These are phyloP conservation scores for Xanthoconium separans DNA, from an alignment of 1,284 basidiomycete species.

Conservation along the genomic window DNA sequence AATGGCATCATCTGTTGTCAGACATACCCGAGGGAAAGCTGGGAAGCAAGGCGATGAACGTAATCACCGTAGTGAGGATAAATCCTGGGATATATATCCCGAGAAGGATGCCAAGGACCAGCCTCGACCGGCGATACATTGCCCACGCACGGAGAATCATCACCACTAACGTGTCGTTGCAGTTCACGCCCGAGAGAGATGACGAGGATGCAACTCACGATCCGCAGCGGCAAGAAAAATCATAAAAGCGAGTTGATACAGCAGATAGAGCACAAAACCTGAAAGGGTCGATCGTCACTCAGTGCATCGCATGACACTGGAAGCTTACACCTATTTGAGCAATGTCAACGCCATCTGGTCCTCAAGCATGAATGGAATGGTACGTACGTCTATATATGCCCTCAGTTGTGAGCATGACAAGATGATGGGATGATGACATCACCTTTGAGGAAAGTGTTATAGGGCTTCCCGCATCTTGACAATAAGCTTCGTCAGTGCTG, in stretches of 20 bases:
- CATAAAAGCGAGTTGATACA: not conserved
- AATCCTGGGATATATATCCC: not conserved
- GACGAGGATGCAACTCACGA: not conserved
- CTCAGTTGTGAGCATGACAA: not conserved
- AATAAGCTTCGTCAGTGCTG: not conserved
- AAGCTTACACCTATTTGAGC: not conserved
- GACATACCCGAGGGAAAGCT: not conserved
- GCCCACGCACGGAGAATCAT: constrained; percentile 10
- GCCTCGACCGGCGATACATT: not conserved
- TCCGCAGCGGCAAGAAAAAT: constrained; percentile 5
- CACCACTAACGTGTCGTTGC: not conserved
- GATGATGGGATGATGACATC: not conserved
- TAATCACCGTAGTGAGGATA: not conserved
- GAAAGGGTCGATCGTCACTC: not conserved
- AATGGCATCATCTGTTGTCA: not conserved
- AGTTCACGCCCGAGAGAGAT: not conserved
- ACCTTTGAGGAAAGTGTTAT: not conserved
- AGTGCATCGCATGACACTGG: no score
- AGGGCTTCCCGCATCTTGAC: not conserved
- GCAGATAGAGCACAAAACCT: not conserved
- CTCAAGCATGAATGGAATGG: not conserved
- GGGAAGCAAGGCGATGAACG: not conserved
- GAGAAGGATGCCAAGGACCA: constrained; percentile 3
- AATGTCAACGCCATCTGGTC: not conserved
- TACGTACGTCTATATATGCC: not conserved